Percentiles rank a stretch among this genome's conserved stretches.
Conservation (phyloP, 176 grass and related monocot species). For the Oryza nivara region DNA sequence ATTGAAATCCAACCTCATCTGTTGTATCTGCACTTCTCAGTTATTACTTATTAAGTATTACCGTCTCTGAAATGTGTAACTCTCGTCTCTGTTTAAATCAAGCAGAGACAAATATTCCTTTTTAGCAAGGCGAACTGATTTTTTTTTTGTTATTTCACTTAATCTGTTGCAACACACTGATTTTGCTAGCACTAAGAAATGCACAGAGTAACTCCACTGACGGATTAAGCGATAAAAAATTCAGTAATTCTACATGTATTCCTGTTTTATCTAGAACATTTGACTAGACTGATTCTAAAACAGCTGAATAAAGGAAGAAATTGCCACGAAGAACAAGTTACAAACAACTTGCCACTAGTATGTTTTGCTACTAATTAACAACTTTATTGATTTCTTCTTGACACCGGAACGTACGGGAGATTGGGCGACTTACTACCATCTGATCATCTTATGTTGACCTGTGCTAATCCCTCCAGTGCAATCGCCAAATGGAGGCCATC, state of each 20-base stretch:
- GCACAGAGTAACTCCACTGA: not conserved
- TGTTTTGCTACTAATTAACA: not conserved
- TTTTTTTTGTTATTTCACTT: no score
- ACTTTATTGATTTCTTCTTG: not conserved
- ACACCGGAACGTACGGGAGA: slow-evolving; percentile 10
- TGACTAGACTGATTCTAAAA: not conserved
- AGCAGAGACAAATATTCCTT: no score
- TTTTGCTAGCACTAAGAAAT: not conserved
- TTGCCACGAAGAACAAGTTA: not conserved
- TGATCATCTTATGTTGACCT: slow-evolving; percentile 24
- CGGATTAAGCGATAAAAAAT: not conserved
- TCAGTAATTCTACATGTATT: not conserved
- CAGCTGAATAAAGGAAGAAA: not conserved
- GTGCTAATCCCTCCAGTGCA: not conserved
- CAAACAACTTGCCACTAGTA: not conserved
- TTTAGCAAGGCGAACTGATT: no score
- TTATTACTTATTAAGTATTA: not conserved
- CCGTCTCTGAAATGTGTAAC: not conserved
- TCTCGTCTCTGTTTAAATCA: not conserved
- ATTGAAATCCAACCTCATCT: not conserved
- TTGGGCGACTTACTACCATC: slow-evolving; percentile 6
- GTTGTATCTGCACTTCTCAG: not conserved
- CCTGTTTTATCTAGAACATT: not conserved
- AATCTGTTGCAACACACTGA: no score
- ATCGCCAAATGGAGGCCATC: not conserved